These are phyloP conservation scores for Talaromyces proteolyticus DNA, from an alignment of 495 filamentous ascomycete species.

Conservation along the genomic window DNA sequence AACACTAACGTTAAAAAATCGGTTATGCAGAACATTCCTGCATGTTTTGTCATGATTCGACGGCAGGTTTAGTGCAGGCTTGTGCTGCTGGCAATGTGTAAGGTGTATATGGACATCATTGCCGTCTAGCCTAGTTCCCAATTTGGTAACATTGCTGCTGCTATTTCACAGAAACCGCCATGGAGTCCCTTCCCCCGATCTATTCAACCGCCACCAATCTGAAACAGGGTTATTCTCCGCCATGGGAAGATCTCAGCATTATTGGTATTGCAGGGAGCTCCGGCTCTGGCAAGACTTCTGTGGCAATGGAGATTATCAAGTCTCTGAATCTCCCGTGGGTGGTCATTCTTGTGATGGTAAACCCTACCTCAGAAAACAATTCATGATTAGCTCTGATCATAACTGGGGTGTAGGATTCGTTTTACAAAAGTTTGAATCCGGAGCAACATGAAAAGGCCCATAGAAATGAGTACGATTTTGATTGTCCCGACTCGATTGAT, in stretches of 20 bases:
- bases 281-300: slow-evolving; percentile 94
- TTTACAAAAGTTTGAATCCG: slow-evolving; percentile 77
- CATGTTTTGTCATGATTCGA: neutral
- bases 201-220: slow-evolving; percentile 30
- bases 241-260: slow-evolving; percentile 90
- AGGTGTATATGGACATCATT: neutral
- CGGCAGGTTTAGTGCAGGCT: neutral
- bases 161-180: slow-evolving; percentile 8
- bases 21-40: too few relatives aligned
- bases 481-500: slow-evolving; percentile 89
- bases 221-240: slow-evolving; percentile 75
- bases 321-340: slow-evolving; percentile 95
- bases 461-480: slow-evolving; percentile 90
- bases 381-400: neutral
- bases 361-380: slow-evolving; percentile 9
- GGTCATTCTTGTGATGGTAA: slow-evolving; percentile 91
- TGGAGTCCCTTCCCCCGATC: slow-evolving; percentile 42
- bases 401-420: slow-evolving; percentile 67
- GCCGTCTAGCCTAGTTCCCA: neutral
- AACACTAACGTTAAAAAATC: neutral
- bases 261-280: slow-evolving; percentile 95
- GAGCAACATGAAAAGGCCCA: slow-evolving; percentile 76
- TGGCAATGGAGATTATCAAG: slow-evolving; percentile 85
- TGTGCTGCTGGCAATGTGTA: neutral
- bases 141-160: neutral